These are phyloP conservation scores for Nicotiana obtusifolia DNA, from an alignment of 257 asterid species.

Conservation along the genomic window DNA sequence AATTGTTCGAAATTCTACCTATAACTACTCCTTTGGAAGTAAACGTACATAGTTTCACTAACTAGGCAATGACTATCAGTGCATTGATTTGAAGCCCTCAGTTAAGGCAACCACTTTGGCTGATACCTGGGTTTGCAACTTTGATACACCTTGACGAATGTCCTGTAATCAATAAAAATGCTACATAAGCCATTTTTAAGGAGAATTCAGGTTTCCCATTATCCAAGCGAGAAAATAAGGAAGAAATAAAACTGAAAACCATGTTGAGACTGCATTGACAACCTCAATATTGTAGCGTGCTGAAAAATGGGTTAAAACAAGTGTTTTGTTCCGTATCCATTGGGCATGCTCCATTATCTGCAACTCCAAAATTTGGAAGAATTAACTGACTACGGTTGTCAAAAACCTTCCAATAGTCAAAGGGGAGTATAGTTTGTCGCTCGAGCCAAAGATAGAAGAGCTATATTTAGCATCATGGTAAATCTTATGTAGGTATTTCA, in stretches of 20 bases:
- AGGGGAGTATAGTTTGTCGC: neutral
- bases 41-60: neutral
- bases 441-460: neutral
- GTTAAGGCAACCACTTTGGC: constrained; percentile 79
- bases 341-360: constrained; percentile 82
- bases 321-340: constrained; percentile 78
- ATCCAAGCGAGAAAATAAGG: neutral
- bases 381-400: neutral
- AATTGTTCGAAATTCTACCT: neutral
- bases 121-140: constrained; percentile 63
- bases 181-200: neutral
- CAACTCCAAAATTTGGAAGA: constrained; percentile 17
- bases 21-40: neutral
- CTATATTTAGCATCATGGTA: neutral
- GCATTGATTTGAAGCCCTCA: constrained; percentile 83
- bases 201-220: neutral
- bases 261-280: constrained; percentile 12
- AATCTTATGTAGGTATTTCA: neutral
- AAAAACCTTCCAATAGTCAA: neutral
- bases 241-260: neutral
- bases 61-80: constrained; percentile 26
- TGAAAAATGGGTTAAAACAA: constrained; percentile 85
- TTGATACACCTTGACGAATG: constrained; percentile 65
- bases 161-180: constrained; percentile 43
- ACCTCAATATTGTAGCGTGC: constrained; percentile 90